These are phyloP conservation scores for Hippophae gyantsensis DNA, from an alignment of 306 rosid species.

Conservation along the genomic window DNA sequence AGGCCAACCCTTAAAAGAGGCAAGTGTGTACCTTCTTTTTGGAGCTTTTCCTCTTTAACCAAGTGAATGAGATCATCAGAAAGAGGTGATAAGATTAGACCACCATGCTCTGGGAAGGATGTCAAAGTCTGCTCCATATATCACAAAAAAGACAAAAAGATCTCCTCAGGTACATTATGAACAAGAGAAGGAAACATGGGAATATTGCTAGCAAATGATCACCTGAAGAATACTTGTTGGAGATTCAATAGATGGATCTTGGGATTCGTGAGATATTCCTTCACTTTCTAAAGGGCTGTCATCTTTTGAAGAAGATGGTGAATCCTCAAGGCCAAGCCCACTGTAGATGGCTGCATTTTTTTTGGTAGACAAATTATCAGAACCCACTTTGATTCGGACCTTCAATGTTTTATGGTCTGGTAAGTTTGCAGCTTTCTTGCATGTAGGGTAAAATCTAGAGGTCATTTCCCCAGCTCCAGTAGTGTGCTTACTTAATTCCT, in stretches of 20 bases:
- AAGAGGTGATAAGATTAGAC: slow-evolving; percentile 66
- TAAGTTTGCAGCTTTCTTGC: slow-evolving; percentile 35
- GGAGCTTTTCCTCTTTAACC: slow-evolving; percentile 33
- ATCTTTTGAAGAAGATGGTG: slow-evolving; percentile 77
- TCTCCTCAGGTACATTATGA: slow-evolving; percentile 31
- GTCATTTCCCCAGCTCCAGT: slow-evolving; percentile 32
- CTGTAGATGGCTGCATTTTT: slow-evolving; percentile 74
- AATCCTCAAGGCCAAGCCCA: slow-evolving; percentile 93
- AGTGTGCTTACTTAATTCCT: slow-evolving; percentile 30
- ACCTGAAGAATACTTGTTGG: slow-evolving; percentile 94
- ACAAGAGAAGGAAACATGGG: slow-evolving; percentile 22
- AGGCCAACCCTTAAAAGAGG: slow-evolving; percentile 35
- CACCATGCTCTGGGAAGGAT: slow-evolving; percentile 42
- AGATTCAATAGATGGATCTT: slow-evolving; percentile 49
- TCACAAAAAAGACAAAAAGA: slow-evolving; percentile 10
- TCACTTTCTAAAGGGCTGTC: slow-evolving; percentile 86
- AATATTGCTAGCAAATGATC: slow-evolving; percentile 30
- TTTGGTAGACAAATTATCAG: slow-evolving; percentile 54
- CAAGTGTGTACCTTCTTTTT: slow-evolving; percentile 31
- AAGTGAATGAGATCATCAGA: slow-evolving; percentile 48
- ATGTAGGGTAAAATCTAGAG: slow-evolving; percentile 33
- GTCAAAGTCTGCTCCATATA: slow-evolving; percentile 69
- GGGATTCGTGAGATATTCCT: slow-evolving; percentile 63
- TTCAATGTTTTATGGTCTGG: slow-evolving; percentile 76
- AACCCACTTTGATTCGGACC: slow-evolving; percentile 81